Evolutionary conservation across 306 rosid species (phyloP), one percentile per base, ranked within the genome.

Genomic region (Hippophae gyantsensis): DNA sequence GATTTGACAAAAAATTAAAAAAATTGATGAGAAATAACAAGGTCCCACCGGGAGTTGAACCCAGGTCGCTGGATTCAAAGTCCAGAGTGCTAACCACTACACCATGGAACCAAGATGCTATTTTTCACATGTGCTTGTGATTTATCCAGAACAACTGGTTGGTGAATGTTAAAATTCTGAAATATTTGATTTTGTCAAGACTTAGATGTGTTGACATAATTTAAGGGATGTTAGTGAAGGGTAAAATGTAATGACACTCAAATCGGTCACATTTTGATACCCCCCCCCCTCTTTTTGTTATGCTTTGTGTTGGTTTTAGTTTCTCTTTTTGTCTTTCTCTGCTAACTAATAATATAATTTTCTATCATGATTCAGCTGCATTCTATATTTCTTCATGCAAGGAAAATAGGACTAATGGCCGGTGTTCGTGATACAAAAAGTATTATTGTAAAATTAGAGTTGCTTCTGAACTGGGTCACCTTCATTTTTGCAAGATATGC

Each of bases 381-480:
- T 75, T 92, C 98, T 50, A 78, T 92, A 74, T 92, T 92, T 65
- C 74, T 88, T 48, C 99, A 88, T 14, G 74, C 64, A 66, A 81
- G 99, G 70, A 86, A 89, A 76, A 64, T 84, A 64, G 75, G 94
- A 56, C 68, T 95, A 55, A 92, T 88, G 96, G 88, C 78, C 3
- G 99, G 99, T 42, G 14, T 80, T 63, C 86, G 85, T 13, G 52
- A 82, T 18, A 69, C 83, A 48, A 76, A 66, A 66, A 78, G 77
- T 67, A 14, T 11, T 38, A 23, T 80, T 52, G 78, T 85, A n/a
- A 81, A 67, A 74, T 55, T 79, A 18, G 95, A 92, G 68, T 92
- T 96, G 99, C 57, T 77, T 83, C 86, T 83, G 8, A 88, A 88
- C 76, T 86, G 95, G 96, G 32, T 53, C 38, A 82, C 93, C 10